Base-by-base conservation (phyloP, 2,329 filamentous ascomycete genomes). In the Alternaria brassicae region DNA sequence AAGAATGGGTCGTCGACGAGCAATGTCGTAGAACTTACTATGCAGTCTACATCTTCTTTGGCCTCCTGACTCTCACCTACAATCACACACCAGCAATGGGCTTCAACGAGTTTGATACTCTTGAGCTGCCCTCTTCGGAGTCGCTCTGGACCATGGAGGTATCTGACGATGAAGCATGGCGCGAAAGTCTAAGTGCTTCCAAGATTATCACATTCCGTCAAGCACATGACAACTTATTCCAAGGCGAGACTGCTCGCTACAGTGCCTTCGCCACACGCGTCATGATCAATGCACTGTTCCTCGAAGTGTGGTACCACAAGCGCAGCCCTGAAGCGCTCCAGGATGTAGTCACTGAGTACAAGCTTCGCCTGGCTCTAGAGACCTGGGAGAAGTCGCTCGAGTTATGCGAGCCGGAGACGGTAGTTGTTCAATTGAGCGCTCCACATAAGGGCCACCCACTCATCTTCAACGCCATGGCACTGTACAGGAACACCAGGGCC, bases 221-320 rank as follows among this genome's bases (percentile, higher is more conserved):
- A 72, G 94, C 95, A 1, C 94, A 98, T 74, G 93, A 96, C 79
- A 93, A 93, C 63, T 87, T 99, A 4, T 98, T 98, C 84, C 93
- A 97, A 77, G 95, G 94, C 65, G 92, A 97, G 75, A 87, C 87
- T 58, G 87, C 94, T 51, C 90, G 90, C 70, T 99, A 98, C 83
- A 98, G 94, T 75, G 94, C 94, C 1, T 99, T 98, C 77, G 94
- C 93, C 5, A 96, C 95, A 10, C 92, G 95, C 63, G 92, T 98
- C 65, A 96, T 99, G 92, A 97, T 98, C 85, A 99, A 98, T 74
- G 94, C 95, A 10, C 84, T 99, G 65, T 99, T 98, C 84, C 85
- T 99, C 48, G 95, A 98, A 79, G 94, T 98, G 3, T 99, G 95
- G 95, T 96, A 97, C 76, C 92, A 98, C 82, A 97, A 97, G 86